Conservation (phyloP, 202 grass and related monocot genomes). For the Schoenoplectus triqueter region DNA sequence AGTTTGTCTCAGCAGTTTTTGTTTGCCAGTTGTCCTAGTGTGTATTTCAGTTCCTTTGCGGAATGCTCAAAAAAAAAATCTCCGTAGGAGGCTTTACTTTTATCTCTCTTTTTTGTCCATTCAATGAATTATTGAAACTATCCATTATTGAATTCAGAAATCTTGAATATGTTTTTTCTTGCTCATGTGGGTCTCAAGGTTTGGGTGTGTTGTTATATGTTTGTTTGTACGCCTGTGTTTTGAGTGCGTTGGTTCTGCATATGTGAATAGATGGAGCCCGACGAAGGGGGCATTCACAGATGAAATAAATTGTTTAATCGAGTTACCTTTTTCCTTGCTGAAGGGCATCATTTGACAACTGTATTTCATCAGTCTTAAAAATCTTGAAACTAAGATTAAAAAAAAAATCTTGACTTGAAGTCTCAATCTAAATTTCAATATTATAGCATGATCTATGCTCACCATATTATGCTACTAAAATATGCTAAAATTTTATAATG, state of each 20-base stretch:
- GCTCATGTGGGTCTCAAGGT: not conserved
- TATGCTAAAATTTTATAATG: not conserved
- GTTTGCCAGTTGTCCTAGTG: not conserved
- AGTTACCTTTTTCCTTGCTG: not conserved
- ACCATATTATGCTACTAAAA: not conserved
- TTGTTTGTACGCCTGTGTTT: constrained; percentile 8
- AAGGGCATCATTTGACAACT: not conserved
- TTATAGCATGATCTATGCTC: not conserved
- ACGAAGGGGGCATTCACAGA: not conserved
- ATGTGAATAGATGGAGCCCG: not conserved
- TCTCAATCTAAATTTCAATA: not conserved
- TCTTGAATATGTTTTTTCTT: not conserved
- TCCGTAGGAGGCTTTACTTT: not conserved
- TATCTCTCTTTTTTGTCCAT: not conserved
- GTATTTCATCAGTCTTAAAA: not conserved
- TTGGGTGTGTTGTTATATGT: not conserved
- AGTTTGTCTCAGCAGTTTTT: not conserved
- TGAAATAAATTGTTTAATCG: not conserved
- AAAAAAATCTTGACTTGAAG: not conserved
- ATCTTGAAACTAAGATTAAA: not conserved
- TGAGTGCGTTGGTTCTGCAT: not conserved
- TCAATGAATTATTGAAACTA: not conserved
- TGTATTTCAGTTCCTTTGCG: not conserved
- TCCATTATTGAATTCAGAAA: not conserved
- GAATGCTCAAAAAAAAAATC: not conserved